Evolutionary conservation across 306 rosid species (phyloP).

Genomic region (Gastrolobium villosum): DNA sequence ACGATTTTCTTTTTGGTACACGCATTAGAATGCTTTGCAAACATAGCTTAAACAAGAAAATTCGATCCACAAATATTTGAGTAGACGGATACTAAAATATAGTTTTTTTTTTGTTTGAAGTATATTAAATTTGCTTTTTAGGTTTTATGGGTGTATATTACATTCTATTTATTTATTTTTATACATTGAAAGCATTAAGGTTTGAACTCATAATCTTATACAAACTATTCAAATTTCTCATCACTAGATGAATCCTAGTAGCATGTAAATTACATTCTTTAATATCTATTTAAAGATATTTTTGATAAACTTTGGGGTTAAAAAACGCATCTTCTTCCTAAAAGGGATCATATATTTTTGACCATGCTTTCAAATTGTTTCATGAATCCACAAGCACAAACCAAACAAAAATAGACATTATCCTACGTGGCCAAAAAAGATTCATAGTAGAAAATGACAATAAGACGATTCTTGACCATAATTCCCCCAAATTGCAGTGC

Average conservation of each 20-base stretch:
- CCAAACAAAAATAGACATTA: slow-evolving; percentile 8
- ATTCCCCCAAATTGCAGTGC: slow-evolving; percentile 25
- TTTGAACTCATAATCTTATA: no score
- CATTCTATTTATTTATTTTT: no score
- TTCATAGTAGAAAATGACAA: slow-evolving; percentile 37
- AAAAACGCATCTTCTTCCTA: slow-evolving; percentile 13
- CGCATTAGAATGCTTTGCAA: neutral
- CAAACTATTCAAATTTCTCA: no score
- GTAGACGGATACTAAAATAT: neutral
- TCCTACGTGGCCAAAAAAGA: slow-evolving; percentile 31
- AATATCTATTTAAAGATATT: neutral
- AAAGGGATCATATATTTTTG: neutral
- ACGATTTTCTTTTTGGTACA: neutral
- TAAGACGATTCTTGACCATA: slow-evolving; percentile 26
- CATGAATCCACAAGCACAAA: slow-evolving; percentile 15
- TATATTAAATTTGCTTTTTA: neutral
- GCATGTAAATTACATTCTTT: no score
- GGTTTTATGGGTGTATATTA: neutral
- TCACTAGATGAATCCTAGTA: no score
- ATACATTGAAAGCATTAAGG: no score
- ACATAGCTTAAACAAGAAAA: neutral
- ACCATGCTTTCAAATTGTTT: slow-evolving; percentile 1
- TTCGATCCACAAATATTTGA: neutral
- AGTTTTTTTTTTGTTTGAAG: neutral
- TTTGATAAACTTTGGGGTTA: neutral